phyloP scores from a whole-genome alignment of 129 eudicot species.

The Tagetes erecta region DNA sequence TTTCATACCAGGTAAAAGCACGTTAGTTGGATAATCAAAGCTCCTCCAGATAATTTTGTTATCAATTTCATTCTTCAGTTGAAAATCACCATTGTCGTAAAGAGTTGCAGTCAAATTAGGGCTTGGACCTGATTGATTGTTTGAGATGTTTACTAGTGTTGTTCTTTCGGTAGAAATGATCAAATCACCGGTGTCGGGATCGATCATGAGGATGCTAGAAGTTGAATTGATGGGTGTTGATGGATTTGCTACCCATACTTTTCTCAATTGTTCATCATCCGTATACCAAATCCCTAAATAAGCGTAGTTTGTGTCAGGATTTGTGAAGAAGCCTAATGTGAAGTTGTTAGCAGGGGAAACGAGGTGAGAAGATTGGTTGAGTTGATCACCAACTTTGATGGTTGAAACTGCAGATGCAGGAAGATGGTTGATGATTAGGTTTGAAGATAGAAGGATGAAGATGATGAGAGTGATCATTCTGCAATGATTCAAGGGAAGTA shows the following conservation, averaged over 20 bases:
- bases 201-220: slow-evolving; percentile 28
- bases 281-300: slow-evolving; percentile 49
- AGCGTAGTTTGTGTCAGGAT: not conserved
- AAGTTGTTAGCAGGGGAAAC: slow-evolving; percentile 26
- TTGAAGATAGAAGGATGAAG: slow-evolving; percentile 11
- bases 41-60: slow-evolving; percentile 35
- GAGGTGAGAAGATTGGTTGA: slow-evolving; percentile 21
- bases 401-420: slow-evolving; percentile 17
- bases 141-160: slow-evolving; percentile 25
- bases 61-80: slow-evolving; percentile 19
- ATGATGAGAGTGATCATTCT: slow-evolving; percentile 22
- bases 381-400: slow-evolving; percentile 18
- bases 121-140: not conserved
- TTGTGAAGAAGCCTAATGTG: slow-evolving; percentile 41
- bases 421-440: slow-evolving; percentile 13
- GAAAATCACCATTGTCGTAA: slow-evolving; percentile 43
- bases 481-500: not conserved
- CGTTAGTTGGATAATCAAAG: slow-evolving; percentile 38
- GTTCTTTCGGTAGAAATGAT: slow-evolving; percentile 18
- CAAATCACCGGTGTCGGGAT: slow-evolving; percentile 27
- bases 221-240: slow-evolving; percentile 24
- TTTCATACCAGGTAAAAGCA: slow-evolving; percentile 41
- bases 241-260: slow-evolving; percentile 48
- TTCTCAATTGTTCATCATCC: not conserved
- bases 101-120: slow-evolving; percentile 25